phyloP scores from a whole-genome alignment of 129 eudicot genomes.

The Helichrysum umbraculigerum region DNA sequence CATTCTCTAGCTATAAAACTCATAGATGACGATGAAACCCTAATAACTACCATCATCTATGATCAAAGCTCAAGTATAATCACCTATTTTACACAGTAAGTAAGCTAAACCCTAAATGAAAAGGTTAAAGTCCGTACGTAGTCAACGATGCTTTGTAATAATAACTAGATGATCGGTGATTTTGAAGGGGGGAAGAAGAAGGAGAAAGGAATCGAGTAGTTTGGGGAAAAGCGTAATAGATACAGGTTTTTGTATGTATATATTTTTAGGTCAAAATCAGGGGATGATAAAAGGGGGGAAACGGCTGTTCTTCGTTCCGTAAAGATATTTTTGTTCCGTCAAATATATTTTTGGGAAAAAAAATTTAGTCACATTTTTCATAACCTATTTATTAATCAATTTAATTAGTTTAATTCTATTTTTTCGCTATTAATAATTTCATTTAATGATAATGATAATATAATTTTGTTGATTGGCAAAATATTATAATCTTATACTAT shows the following conservation, averaged over 20 bases:
- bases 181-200: neutral
- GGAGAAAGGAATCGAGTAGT: neutral
- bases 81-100: slow-evolving; percentile 5
- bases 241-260: neutral
- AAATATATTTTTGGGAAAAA: neutral
- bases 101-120: neutral
- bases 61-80: slow-evolving; percentile 27
- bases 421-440: no score
- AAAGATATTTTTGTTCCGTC: slow-evolving; percentile 40
- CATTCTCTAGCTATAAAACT: slow-evolving; percentile 43
- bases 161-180: slow-evolving; percentile 21
- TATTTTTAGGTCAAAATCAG: slow-evolving; percentile 4
- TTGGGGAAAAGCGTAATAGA: neutral
- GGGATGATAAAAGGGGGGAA: neutral
- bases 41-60: slow-evolving; percentile 33
- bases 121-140: neutral
- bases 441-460: no score
- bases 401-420: no score
- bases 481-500: neutral
- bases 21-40: neutral
- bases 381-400: no score
- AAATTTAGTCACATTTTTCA: no score
- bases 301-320: slow-evolving; percentile 27
- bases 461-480: neutral
- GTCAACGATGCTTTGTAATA: neutral